phyloP scores from a whole-genome alignment of 345 rosid genomes.

The Eucalyptus shirleyi region DNA sequence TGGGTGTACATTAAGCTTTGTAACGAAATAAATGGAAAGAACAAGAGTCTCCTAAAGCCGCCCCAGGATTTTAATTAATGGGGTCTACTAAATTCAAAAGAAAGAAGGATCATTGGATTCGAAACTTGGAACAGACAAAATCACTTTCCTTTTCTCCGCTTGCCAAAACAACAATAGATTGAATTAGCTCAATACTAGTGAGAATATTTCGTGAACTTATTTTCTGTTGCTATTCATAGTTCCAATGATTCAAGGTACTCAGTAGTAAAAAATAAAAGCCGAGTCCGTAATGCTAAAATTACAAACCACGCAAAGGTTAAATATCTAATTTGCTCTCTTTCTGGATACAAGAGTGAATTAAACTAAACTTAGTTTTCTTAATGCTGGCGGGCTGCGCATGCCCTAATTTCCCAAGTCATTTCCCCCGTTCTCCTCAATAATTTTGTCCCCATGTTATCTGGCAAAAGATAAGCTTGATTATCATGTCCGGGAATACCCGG shows the following conservation, averaged over 20 bases:
- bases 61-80: background rate
- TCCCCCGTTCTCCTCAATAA: background rate
- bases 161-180: background rate
- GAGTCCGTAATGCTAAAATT: background rate
- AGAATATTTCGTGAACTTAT: background rate
- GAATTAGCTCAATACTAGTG: background rate
- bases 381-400: no score
- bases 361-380: background rate
- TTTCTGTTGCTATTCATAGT: background rate
- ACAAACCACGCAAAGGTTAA: background rate
- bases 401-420: background rate
- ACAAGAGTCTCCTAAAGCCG: background rate
- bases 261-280: background rate
- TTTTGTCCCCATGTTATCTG: background rate
- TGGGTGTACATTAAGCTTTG: background rate
- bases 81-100: background rate
- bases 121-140: background rate
- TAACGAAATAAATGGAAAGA: background rate
- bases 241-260: background rate
- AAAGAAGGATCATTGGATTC: background rate
- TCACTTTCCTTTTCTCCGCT: background rate
- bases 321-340: background rate
- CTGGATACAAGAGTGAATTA: background rate
- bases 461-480: background rate
- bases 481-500: background rate